These are phyloP conservation scores for Jimgerdemannia flammicorona DNA, from an alignment of 192 early-diverging fungal species.

Conservation along the genomic window DNA sequence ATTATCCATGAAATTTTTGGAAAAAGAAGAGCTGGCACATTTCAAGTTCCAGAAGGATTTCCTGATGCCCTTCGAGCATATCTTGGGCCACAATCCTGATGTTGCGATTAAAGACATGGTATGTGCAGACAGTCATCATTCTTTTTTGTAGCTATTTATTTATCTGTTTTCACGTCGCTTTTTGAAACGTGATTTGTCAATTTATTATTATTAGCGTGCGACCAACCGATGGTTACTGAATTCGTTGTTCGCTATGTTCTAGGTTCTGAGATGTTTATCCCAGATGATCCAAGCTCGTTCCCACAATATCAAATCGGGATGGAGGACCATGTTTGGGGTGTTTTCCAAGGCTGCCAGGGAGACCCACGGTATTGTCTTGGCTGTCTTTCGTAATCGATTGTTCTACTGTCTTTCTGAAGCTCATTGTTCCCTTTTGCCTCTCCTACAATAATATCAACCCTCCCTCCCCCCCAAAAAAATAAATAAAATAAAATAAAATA, in stretches of 20 bases:
- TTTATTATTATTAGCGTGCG: too few species aligned
- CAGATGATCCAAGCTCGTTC: slow-evolving; percentile 73
- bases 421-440: not conserved
- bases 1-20: slow-evolving; percentile 90
- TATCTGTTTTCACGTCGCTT: not conserved
- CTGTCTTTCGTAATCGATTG: too few species aligned
- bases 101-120: slow-evolving; percentile 75
- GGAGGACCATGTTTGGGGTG: slow-evolving; percentile 65
- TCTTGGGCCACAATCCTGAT: slow-evolving; percentile 74
- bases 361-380: slow-evolving; percentile 18
- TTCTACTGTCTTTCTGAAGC: too few species aligned
- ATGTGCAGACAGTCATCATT: slow-evolving; percentile 25
- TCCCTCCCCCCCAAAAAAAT: too few species aligned
- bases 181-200: too few species aligned
- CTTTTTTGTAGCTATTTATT: slow-evolving; percentile 45
- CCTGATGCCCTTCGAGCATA: slow-evolving; percentile 80
- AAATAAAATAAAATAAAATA: too few species aligned
- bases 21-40: slow-evolving; percentile 91
- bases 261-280: slow-evolving; percentile 66
- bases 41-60: slow-evolving; percentile 96
- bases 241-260: slow-evolving; percentile 22
- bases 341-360: slow-evolving; percentile 65
- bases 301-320: slow-evolving; percentile 77
- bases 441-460: too few species aligned
- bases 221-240: too few species aligned